A percentile compares a stretch with the other conserved stretches of the same genome.
Conservation (phyloP, 176 grass and related monocot genomes). For the Oryza nivara region DNA sequence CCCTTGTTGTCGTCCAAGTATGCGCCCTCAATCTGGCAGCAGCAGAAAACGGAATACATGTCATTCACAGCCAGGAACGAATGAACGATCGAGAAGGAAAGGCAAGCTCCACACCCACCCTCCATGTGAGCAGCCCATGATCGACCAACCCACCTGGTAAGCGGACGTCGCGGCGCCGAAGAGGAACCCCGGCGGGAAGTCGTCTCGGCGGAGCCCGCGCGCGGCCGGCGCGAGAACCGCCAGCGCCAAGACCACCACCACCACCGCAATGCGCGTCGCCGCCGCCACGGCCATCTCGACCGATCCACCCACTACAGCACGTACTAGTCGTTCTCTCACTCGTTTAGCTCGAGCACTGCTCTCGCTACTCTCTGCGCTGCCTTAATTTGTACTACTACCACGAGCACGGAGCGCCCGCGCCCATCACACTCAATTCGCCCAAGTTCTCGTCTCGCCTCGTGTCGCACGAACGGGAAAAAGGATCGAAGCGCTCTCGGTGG, state of each 20-base stretch:
- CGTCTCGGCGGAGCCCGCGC: slow-evolving; percentile 28
- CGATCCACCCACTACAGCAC: no score
- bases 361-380: background rate
- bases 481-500: background rate
- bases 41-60: background rate
- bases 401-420: no score
- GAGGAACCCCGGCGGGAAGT: slow-evolving; percentile 59
- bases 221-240: slow-evolving; percentile 25
- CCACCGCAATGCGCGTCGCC: background rate
- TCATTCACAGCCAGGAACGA: background rate
- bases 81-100: background rate
- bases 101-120: background rate
- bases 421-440: no score
- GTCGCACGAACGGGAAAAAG: background rate
- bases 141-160: slow-evolving; percentile 48
- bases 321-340: no score
- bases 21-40: slow-evolving; percentile 80
- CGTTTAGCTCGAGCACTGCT: no score
- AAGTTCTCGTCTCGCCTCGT: background rate
- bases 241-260: background rate
- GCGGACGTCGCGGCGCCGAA: slow-evolving; percentile 64
- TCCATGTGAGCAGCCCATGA: background rate
- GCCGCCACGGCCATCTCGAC: slow-evolving; percentile 23
- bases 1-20: slow-evolving; percentile 77
- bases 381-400: background rate